Conservation (phyloP, 1,284 basidiomycete genomes). For the Boletus mariae region DNA sequence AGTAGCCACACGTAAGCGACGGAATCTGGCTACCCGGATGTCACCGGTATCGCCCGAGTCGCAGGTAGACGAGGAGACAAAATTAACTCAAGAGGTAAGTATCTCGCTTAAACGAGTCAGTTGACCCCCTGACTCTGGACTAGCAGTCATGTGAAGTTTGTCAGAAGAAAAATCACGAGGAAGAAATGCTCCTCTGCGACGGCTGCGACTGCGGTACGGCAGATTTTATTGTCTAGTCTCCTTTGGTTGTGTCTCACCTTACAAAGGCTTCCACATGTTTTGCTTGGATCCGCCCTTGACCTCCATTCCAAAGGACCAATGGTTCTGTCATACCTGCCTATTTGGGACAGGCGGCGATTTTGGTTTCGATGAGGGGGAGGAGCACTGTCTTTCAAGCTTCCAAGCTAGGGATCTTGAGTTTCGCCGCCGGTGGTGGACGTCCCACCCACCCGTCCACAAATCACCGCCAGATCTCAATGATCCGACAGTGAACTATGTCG, state of each 20-base stretch:
- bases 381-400: slow-evolving; percentile 90
- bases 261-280: slow-evolving; percentile 89
- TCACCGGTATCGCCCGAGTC: slow-evolving; percentile 45
- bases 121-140: slow-evolving; percentile 20
- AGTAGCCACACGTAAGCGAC: slow-evolving; percentile 37
- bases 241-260: slow-evolving; percentile 18
- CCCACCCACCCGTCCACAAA: slow-evolving; percentile 56
- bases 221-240: slow-evolving; percentile 12
- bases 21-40: slow-evolving; percentile 30
- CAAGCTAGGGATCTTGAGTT: slow-evolving; percentile 90
- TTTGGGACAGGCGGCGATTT: slow-evolving; percentile 96
- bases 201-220: slow-evolving; percentile 90
- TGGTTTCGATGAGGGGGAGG: slow-evolving; percentile 98
- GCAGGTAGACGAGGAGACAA: slow-evolving; percentile 41
- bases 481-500: slow-evolving; percentile 56
- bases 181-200: slow-evolving; percentile 94
- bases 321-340: slow-evolving; percentile 95
- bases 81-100: slow-evolving; percentile 51
- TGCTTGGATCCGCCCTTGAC: slow-evolving; percentile 90
- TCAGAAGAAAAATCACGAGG: slow-evolving; percentile 80
- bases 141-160: slow-evolving; percentile 79
- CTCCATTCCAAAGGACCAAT: slow-evolving; percentile 86
- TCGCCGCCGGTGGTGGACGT: slow-evolving; percentile 82
- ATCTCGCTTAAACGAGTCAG: slow-evolving; percentile 6
- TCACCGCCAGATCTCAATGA: slow-evolving; percentile 38